A percentile compares a stretch with the other conserved stretches of the same genome.
Evolutionary conservation across 257 asterid genomes (phyloP).

Genomic region (Lycium ferocissimum): DNA sequence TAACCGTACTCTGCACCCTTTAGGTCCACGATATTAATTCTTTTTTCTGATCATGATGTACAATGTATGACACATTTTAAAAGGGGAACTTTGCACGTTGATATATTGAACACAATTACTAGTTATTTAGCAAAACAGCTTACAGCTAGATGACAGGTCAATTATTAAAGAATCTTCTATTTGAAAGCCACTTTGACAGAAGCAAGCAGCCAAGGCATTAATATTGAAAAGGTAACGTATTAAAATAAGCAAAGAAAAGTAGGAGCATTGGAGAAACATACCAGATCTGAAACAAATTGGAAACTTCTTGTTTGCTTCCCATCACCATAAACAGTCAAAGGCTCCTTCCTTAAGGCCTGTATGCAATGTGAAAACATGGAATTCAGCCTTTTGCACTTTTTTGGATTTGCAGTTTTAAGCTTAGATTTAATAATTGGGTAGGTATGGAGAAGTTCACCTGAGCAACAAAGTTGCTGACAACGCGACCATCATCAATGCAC

Average conservation of each 20-base stretch:
- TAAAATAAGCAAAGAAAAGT: not conserved
- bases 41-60: not conserved
- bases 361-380: not conserved
- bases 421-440: not conserved
- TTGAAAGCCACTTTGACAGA: conserved; percentile 19
- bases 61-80: not conserved
- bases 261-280: conserved; percentile 35
- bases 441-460: conserved; percentile 63
- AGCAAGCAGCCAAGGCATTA: not conserved
- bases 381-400: not conserved
- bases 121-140: not conserved
- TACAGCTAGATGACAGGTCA: not conserved
- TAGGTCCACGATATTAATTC: not conserved
- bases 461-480: conserved; percentile 98
- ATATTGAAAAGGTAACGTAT: conserved; percentile 1
- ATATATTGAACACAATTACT: not conserved
- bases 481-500: conserved; percentile 99
- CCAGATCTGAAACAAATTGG: conserved; percentile 97
- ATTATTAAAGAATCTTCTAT: conserved; percentile 4
- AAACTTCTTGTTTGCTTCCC: conserved; percentile 98
- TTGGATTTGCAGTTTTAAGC: not conserved
- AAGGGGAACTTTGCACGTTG: not conserved
- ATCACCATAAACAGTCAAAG: conserved; percentile 93
- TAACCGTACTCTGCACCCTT: not conserved
- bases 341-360: conserved; percentile 97